phyloP scores from a whole-genome alignment of 179 eudicot species.

The Sideroxylon spinosum region DNA sequence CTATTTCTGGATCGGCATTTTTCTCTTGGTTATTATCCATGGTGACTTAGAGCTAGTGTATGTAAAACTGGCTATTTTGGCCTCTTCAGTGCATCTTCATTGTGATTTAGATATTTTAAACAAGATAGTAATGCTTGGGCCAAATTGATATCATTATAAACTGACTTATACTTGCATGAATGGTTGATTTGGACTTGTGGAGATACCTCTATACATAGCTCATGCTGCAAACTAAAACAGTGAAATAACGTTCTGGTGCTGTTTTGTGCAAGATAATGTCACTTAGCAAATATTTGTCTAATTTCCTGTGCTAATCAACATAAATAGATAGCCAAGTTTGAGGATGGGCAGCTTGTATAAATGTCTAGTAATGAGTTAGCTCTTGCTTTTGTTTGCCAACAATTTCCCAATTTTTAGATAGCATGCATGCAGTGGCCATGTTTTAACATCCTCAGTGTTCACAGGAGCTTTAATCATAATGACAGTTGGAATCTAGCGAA shows the following conservation, averaged over 20 bases:
- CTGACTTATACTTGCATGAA: too few relatives aligned
- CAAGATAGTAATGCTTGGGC: too few relatives aligned
- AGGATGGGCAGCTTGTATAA: neutral
- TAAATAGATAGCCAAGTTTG: too few relatives aligned
- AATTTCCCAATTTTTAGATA: neutral
- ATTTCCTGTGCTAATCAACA: constrained; percentile 2
- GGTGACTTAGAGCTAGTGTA: neutral
- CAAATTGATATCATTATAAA: too few relatives aligned
- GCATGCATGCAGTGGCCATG: neutral
- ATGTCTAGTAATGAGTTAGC: neutral
- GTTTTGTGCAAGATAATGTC: neutral
- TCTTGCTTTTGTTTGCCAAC: neutral
- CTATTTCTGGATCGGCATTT: neutral
- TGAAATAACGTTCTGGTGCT: neutral
- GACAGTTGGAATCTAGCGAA: neutral
- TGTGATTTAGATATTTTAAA: too few relatives aligned
- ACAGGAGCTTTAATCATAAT: neutral
- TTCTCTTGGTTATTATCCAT: neutral
- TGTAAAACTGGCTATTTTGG: too few relatives aligned
- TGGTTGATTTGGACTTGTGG: neutral
- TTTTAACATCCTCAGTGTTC: neutral
- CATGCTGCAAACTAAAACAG: neutral
- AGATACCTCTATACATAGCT: neutral
- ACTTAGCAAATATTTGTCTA: neutral
- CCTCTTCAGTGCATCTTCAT: too few relatives aligned